Evolutionary conservation across 768 basidiomycete species (phyloP).

Genomic region (Serendipita sp.): DNA sequence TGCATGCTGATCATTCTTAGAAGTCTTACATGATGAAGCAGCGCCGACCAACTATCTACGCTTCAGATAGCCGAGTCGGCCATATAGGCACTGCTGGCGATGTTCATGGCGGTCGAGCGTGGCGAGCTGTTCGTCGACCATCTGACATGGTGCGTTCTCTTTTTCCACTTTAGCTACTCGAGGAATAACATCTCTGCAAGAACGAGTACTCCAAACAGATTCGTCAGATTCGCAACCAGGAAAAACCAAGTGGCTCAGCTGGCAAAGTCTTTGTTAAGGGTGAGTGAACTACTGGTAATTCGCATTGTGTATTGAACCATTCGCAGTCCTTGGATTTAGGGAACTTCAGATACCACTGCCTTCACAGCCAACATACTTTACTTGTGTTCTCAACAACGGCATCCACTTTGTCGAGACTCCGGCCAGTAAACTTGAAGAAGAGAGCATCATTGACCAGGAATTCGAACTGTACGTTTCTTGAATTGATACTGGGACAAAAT

Average conservation of each 20-base stretch:
- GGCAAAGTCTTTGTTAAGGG: constrained; percentile 95
- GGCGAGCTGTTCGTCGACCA: constrained; percentile 73
- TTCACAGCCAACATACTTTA: constrained; percentile 50
- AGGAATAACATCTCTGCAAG: constrained; percentile 23
- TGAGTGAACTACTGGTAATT: constrained; percentile 17
- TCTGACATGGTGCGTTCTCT: constrained; percentile 70
- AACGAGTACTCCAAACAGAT: constrained; percentile 91
- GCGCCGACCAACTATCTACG: not conserved
- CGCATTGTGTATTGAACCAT: constrained; percentile 8
- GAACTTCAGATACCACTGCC: constrained; percentile 66
- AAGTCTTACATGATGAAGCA: constrained; percentile 5
- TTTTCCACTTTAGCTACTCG: not conserved
- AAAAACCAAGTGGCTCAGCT: constrained; percentile 60
- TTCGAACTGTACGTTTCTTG: constrained; percentile 60
- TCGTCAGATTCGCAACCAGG: constrained; percentile 57
- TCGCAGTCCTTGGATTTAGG: constrained; percentile 56
- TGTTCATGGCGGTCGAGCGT: constrained; percentile 62
- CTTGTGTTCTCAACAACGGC: constrained; percentile 87
- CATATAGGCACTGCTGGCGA: constrained; percentile 66
- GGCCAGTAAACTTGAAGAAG: constrained; percentile 40
- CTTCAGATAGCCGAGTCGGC: constrained; percentile 24
- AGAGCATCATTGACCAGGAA: constrained; percentile 65
- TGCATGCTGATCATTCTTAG: constrained; percentile 19
- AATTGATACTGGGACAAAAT: not conserved
- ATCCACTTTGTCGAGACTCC: constrained; percentile 92